Evolutionary conservation across 106 monocot species (phyloP).

Genomic region (Dendrobium huoshanense): DNA sequence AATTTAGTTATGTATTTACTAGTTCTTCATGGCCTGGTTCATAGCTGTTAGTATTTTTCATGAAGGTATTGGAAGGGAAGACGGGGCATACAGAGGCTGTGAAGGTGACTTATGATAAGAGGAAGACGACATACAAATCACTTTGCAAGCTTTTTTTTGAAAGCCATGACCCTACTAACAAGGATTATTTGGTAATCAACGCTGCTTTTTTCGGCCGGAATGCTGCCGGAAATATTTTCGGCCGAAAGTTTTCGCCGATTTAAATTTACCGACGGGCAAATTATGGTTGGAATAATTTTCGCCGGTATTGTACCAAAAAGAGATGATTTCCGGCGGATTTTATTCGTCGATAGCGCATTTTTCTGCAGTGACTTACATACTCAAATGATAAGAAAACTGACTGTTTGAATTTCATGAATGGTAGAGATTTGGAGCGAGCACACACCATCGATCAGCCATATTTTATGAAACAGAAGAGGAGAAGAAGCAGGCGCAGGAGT

Average conservation of each 20-base stretch:
- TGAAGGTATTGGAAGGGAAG: constrained; percentile 24
- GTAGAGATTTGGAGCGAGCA: constrained; percentile 29
- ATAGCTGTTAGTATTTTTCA: neutral
- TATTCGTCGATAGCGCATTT: too few species aligned
- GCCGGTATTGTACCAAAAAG: too few species aligned
- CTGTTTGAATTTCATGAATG: too few species aligned
- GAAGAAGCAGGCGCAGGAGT: constrained; percentile 36
- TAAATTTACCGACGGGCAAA: too few species aligned
- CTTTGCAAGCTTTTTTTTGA: constrained; percentile 34
- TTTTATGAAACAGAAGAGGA: constrained; percentile 38
- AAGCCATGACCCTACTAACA: constrained; percentile 54
- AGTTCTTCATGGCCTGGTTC: neutral
- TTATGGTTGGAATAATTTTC: too few species aligned
- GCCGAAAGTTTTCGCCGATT: too few species aligned
- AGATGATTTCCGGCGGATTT: too few species aligned
- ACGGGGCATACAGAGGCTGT: constrained; percentile 53
- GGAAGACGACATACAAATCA: constrained; percentile 21
- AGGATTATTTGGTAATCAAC: constrained; percentile 33
- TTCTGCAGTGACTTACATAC: neutral
- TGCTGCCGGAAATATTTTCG: too few species aligned
- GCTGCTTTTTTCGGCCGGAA: neutral
- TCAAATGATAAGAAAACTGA: too few species aligned
- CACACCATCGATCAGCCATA: constrained; percentile 37
- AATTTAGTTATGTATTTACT: neutral
- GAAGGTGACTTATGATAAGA: constrained; percentile 30